Base-by-base conservation (phyloP, 2,329 filamentous ascomycete genomes). In the Penicillium sp. region DNA sequence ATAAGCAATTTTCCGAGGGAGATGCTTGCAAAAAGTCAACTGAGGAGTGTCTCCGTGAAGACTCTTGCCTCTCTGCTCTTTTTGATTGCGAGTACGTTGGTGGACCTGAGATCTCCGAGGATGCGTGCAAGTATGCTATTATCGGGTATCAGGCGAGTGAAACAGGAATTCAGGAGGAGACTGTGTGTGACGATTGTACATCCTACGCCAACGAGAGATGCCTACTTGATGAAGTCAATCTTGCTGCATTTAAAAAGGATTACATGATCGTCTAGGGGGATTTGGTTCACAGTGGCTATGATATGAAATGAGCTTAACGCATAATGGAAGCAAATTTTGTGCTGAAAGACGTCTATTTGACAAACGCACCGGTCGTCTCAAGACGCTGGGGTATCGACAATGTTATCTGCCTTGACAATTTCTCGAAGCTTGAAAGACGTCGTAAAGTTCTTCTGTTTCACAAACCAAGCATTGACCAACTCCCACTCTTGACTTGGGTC, bases 391-490 rank as follows among this genome's bases (percentile, higher is more conserved):
- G 16, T 13, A 27, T 27, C 7, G 35, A 38, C 8, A 4, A 20
- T 20, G 16, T 4, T 18, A 18, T 38, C 47, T 18, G 48, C 24
- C 9, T 33, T 46, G 35, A 51, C 48, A 36, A 51, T 51, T 3
- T 51, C 48, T 20, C 48, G 28, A 20, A 46, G 30, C 16, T 51
- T 51, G 30, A 51, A 51, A n/a, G 30, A 16, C 5, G 48, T 51
- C 16, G 43, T 46, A 14, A 51, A 51, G 22, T 51, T 51, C 13
- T 42, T 41, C 18, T 53, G 50, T 25, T 53, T 53, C 5, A 53
- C 45, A 5, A 53, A 53, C 50, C 50, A 53, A 8, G 45, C 50
- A 27, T 53, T 53, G 8, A 49, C 30, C 39, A 49, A 14, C 11
- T 53, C 33, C 50, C 45, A 49, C 24, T 50, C 50, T 24, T 48